Conservation (phyloP, 495 filamentous ascomycete genomes). For the Thozetella sp. region DNA sequence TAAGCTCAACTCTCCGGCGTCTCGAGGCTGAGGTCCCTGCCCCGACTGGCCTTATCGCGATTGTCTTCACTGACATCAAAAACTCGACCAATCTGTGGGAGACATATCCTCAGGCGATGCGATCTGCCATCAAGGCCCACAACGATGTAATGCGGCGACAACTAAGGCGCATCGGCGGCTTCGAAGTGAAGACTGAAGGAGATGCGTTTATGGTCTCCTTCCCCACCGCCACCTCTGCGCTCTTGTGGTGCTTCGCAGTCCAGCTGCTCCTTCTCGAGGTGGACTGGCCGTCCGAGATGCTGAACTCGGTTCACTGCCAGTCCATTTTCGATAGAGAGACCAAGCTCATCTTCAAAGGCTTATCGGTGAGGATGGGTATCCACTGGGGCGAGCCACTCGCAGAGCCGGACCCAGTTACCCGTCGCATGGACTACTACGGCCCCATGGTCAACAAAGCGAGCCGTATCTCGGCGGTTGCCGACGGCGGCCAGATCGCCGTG, state of each 20-base stretch:
- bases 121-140: conserved; percentile 91
- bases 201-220: conserved; percentile 99
- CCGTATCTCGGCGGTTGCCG: conserved; percentile 90
- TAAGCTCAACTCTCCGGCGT: conserved; percentile 79
- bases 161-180: conserved; percentile 90
- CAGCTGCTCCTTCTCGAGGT: conserved; percentile 85
- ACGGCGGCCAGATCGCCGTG: conserved; percentile 95
- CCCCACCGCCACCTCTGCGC: conserved; percentile 86
- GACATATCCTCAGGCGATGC: conserved; percentile 90
- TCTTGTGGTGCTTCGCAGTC: conserved; percentile 95
- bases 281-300: conserved; percentile 90
- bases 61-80: conserved; percentile 99
- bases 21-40: conserved; percentile 89
- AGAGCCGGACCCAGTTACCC: conserved; percentile 92
- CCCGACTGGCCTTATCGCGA: conserved; percentile 83
- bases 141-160: conserved; percentile 95
- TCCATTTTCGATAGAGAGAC: conserved; percentile 81
- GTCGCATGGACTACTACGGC: conserved; percentile 99
- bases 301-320: conserved; percentile 82
- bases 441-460: conserved; percentile 98
- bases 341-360: conserved; percentile 85
- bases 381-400: conserved; percentile 95
- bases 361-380: conserved; percentile 96
- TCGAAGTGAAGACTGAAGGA: conserved; percentile 99
- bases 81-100: conserved; percentile 98